Evolutionary conservation across 2,329 filamentous ascomycete species (phyloP).

Genomic region (Colletotrichum sp.): DNA sequence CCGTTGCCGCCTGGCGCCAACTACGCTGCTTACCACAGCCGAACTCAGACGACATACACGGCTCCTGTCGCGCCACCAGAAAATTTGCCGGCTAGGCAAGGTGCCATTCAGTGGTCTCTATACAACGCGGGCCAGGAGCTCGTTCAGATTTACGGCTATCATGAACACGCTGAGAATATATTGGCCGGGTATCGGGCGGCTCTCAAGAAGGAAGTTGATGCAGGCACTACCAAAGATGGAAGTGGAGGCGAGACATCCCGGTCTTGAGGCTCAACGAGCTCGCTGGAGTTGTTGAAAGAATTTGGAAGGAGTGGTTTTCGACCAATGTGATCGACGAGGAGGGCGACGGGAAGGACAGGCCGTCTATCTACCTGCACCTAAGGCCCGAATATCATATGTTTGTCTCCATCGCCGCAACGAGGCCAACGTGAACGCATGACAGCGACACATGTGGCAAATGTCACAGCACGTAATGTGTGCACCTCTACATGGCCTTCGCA

Average conservation of each 20-base stretch:
- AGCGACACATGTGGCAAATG: background rate
- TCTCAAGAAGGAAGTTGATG: slow-evolving; percentile 27
- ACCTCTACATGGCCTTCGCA: background rate
- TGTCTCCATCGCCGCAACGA: background rate
- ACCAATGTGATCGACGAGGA: background rate
- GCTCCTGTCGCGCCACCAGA: background rate
- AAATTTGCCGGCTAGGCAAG: background rate
- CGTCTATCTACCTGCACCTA: background rate
- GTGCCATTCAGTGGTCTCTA: slow-evolving; percentile 21
- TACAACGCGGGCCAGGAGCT: slow-evolving; percentile 23
- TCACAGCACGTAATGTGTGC: background rate
- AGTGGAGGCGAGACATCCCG: background rate
- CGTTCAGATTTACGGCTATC: slow-evolving; percentile 23
- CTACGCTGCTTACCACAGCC: background rate
- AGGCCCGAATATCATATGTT: background rate
- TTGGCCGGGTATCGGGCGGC: slow-evolving; percentile 18
- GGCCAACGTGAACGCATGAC: background rate
- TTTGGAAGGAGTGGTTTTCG: background rate
- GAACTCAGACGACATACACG: background rate
- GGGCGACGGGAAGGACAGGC: background rate
- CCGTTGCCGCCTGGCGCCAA: background rate
- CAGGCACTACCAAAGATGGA: background rate
- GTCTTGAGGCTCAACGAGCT: background rate
- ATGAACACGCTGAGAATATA: slow-evolving; percentile 25
- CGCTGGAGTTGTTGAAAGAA: background rate